Evolutionary conservation across 176 grass and related monocot species (phyloP), one percentile per base, ranked within the genome.

Genomic region (Raddia distichophylla): DNA sequence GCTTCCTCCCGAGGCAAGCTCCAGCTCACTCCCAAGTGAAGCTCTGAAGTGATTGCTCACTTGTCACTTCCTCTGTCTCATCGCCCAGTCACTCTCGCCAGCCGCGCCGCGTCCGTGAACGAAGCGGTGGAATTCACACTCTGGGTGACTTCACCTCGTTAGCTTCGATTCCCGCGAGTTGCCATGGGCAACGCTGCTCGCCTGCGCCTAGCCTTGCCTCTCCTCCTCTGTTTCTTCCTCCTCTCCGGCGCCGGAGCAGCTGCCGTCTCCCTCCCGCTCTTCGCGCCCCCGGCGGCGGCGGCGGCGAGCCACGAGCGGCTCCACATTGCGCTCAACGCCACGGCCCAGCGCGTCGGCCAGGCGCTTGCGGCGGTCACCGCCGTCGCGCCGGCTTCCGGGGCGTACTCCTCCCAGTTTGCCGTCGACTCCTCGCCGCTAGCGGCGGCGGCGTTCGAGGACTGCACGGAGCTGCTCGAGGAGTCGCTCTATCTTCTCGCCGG

Each of bases 381-480:
- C 58, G 48, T 80, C 9, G 70, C 62, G 10, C 72, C 58, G 56
- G 22, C 67, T n/a, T 64, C 67, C 4, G 2, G n/a, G 3, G 8
- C 27, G 60, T n/a, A n/a, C n/a, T n/a, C n/a, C n/a, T 12, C 22
- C 19, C 60, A 20, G 42, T 44, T 67, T 71, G 67, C 64, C 15
- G 42, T 7, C 6, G 74, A 64, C 71, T 12, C 34, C 37, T 13
- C 69, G 56, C 64, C 46, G 18, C 80, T 87, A 69, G 80, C 89
- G 42, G 27, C 75, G 49, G 34, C 83, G 18, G 89, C 88, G 27
- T 82, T 64, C 10, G 89, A 89, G n/a, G 89, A 94, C 85, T 94
- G 92, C 65, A 80, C 60, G 87, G 89, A 91, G 87, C 87, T 91
- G 18, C 84, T 91, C 22, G 89, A 78, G 18, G 80, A 89, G 48